Evolutionary conservation across 2,329 filamentous ascomycete genomes (phyloP).

Genomic region (Elsinoe batatas): DNA sequence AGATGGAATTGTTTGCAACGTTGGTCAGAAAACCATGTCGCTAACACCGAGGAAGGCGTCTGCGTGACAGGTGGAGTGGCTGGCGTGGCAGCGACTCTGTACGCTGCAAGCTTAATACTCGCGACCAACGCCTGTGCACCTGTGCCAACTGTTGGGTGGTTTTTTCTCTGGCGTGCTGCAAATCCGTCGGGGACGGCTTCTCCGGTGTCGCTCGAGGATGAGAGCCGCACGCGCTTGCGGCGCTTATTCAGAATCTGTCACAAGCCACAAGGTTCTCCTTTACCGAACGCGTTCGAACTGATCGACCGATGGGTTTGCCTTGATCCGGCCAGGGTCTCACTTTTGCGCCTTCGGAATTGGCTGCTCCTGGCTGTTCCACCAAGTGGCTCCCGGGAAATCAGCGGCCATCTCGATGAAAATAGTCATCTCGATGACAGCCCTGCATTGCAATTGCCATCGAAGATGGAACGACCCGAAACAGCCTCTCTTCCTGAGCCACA

Average conservation of each 20-base stretch:
- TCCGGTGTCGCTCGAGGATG: neutral
- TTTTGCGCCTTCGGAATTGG: neutral
- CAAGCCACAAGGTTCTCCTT: neutral
- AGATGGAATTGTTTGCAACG: neutral
- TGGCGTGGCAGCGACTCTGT: neutral
- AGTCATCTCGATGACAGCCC: conserved; percentile 7
- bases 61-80: neutral
- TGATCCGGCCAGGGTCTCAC: neutral
- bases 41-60: neutral
- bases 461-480: conserved; percentile 4
- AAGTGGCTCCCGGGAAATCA: neutral
- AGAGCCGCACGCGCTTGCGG: neutral
- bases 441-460: conserved; percentile 2
- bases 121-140: neutral
- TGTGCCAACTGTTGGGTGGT: neutral
- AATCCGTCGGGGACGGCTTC: neutral
- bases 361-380: neutral
- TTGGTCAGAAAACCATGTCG: neutral
- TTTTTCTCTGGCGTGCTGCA: neutral
- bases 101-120: conserved; percentile 1
- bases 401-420: conserved; percentile 7
- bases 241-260: neutral
- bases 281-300: neutral
- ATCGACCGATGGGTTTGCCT: neutral
- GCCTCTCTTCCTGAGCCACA: neutral